Conservation (phyloP, 805 yeast species). For the Kazachstania kunashirensis region DNA sequence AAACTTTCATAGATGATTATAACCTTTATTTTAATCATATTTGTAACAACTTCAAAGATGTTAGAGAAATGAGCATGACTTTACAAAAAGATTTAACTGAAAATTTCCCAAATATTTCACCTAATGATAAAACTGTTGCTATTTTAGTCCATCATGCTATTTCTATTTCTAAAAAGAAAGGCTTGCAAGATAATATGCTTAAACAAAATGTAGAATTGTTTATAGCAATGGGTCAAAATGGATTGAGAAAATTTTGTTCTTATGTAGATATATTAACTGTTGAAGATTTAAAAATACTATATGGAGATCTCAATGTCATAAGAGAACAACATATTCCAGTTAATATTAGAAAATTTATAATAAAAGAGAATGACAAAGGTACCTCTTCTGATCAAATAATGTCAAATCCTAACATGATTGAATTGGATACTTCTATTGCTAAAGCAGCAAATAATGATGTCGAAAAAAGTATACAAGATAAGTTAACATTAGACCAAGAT, state of each 20-base stretch:
- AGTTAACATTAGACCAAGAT: constrained; percentile 15
- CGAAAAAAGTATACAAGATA: not conserved
- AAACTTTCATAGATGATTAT: constrained; percentile 53
- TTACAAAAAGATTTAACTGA: constrained; percentile 35
- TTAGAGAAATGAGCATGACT: constrained; percentile 33
- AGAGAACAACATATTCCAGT: constrained; percentile 22
- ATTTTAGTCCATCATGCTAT: constrained; percentile 43
- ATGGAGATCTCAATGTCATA: constrained; percentile 27
- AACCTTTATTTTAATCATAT: constrained; percentile 47
- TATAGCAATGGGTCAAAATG: constrained; percentile 14
- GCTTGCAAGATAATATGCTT: not conserved
- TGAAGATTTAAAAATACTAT: constrained; percentile 32
- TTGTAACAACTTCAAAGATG: constrained; percentile 12
- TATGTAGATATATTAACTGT: constrained; percentile 23
- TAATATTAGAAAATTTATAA: constrained; percentile 9
- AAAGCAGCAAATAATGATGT: not conserved
- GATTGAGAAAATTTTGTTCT: constrained; percentile 14
- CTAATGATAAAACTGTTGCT: constrained; percentile 53
- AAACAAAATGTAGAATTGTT: constrained; percentile 11
- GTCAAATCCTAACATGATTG: not conserved
- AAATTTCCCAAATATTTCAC: constrained; percentile 28
- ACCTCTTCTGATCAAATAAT: not conserved
- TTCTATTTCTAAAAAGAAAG: constrained; percentile 4
- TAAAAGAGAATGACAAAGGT: not conserved
- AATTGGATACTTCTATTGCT: not conserved